Conservation (phyloP, 345 rosid species). For the Sonneratia alba region DNA sequence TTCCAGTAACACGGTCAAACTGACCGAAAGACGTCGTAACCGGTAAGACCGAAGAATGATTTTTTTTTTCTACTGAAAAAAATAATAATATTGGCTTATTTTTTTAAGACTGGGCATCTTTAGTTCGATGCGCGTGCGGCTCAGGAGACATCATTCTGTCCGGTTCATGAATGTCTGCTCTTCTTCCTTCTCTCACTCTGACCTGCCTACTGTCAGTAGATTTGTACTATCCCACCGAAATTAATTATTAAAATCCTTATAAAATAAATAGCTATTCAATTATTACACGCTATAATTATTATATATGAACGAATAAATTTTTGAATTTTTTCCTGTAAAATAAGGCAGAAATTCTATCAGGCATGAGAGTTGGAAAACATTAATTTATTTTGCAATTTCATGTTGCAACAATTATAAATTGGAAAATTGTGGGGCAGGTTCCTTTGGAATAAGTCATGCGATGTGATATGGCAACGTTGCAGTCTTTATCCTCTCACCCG, state of each 20-base stretch:
- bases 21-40: not conserved
- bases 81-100: too few relatives aligned
- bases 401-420: not conserved
- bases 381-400: too few relatives aligned
- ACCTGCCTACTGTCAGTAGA: not conserved
- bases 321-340: too few relatives aligned
- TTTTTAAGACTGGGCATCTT: not conserved
- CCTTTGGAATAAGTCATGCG: not conserved
- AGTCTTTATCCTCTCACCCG: not conserved
- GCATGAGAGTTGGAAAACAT: too few relatives aligned
- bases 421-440: not conserved
- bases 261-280: too few relatives aligned
- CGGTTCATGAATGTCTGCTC: constrained; percentile 14
- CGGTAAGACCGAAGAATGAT: not conserved
- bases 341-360: too few relatives aligned
- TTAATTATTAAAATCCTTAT: too few relatives aligned
- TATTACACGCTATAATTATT: too few relatives aligned
- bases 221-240: too few relatives aligned
- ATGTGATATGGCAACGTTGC: not conserved
- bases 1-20: not conserved
- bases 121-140: constrained; percentile 22
- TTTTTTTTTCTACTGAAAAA: not conserved
- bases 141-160: constrained; percentile 29
- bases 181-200: not conserved
- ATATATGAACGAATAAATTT: too few relatives aligned